Base-by-base conservation (phyloP, 1,139 yeast genomes). In the Saccharomyces hybrid region DNA sequence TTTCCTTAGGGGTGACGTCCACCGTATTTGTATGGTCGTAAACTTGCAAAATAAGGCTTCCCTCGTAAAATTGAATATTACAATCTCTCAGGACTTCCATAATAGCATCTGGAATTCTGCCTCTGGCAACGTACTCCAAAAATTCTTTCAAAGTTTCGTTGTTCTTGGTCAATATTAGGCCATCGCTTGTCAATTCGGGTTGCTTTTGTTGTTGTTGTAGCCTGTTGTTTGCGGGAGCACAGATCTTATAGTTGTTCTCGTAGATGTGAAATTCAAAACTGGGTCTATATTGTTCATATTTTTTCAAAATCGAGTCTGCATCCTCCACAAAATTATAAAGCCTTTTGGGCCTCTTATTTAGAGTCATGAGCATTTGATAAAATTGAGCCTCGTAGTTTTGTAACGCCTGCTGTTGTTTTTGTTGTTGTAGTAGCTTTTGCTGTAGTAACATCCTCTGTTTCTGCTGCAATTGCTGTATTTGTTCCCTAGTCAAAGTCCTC, bases 71-170 rank as follows among this genome's bases (percentile, higher is more conserved):
- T 56, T 82, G 80, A 31, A 91, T 81, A 14, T 91, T 85, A 49
- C 93, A 88, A 68, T 91, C 98, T 63, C 88, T 83, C 55, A 91
- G 77, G 19, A 91, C 87, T 70, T 91, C 98, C 62, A 91, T 83
- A 68, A 93, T 83, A 16, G 95, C 91, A 47, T 89, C 86, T 0
- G 97, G 97, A n/a, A 93, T 88, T 63, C 84, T 84, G 54, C 91
- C 96, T 56, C 81, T 74, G 16, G 91, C 83, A 8, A 91, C 87
- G 67, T 84, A 88, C 59, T 84, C 84, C 58, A 93, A 74, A 64
- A 93, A 93, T 52, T 81, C 85, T 65, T 85, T 86, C 54, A 88
- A 81, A 71, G 88, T 80, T n/a, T 90, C 87, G 55, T 88, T 86
- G 62, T 80, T 80, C 65, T 87, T 86, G 25, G 96, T 95, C 51